Conservation (phyloP, 2,329 filamentous ascomycete species). For the Spiromastix sp. region DNA sequence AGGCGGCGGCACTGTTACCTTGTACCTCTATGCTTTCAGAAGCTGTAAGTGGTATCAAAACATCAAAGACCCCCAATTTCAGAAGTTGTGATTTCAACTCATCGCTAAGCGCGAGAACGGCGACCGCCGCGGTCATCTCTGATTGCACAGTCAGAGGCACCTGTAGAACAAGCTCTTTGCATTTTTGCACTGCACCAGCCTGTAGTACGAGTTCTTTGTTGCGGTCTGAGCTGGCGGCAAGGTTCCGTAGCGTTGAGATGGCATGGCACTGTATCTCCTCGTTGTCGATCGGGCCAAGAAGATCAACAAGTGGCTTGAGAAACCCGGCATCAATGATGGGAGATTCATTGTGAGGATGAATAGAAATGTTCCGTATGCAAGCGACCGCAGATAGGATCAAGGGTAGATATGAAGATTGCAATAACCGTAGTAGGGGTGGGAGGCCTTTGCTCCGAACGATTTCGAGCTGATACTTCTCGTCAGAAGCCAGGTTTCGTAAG, state of each 20-base stretch:
- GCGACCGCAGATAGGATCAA: slow-evolving; percentile 94
- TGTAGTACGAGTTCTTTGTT: slow-evolving; percentile 98
- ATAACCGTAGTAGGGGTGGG: slow-evolving; percentile 70
- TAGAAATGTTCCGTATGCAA: slow-evolving; percentile 97
- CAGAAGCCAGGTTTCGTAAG: slow-evolving; percentile 87
- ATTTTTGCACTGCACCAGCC: slow-evolving; percentile 94
- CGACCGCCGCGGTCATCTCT: slow-evolving; percentile 99
- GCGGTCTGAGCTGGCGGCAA: slow-evolving; percentile 90
- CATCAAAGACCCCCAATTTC: slow-evolving; percentile 88
- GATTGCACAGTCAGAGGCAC: slow-evolving; percentile 93
- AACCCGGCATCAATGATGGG: slow-evolving; percentile 98
- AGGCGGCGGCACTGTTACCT: slow-evolving; percentile 89
- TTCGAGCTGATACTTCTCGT: slow-evolving; percentile 97
- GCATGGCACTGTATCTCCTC: slow-evolving; percentile 99
- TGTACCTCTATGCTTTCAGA: slow-evolving; percentile 96
- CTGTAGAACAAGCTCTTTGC: slow-evolving; percentile 89
- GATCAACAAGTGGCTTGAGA: slow-evolving; percentile 81
- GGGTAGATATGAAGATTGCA: slow-evolving; percentile 91
- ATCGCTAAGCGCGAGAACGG: slow-evolving; percentile 87
- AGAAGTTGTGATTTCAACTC: slow-evolving; percentile 88
- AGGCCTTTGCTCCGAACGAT: slow-evolving; percentile 87
- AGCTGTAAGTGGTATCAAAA: slow-evolving; percentile 87
- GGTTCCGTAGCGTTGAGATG: slow-evolving; percentile 89
- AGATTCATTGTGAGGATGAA: slow-evolving; percentile 94
- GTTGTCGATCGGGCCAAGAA: slow-evolving; percentile 90